Evolutionary conservation across 2,329 filamentous ascomycete genomes (phyloP), one percentile per base, ranked within the genome.

Genomic region (Calonectria pteridis): DNA sequence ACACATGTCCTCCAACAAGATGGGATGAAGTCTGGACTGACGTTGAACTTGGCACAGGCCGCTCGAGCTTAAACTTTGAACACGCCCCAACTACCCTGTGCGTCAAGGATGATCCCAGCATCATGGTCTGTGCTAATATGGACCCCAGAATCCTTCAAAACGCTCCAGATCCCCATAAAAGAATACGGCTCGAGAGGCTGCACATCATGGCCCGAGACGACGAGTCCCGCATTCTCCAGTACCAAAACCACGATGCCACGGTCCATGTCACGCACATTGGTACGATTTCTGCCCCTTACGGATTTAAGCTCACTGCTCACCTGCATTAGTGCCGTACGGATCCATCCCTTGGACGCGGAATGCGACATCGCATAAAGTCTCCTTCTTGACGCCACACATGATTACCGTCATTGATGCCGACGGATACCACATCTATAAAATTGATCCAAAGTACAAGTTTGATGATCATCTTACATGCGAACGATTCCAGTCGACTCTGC

Each of bases 181-280:
- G 23, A 31, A 53, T 67, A 6, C 33, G 29, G 1, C 70, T 75
- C 2, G 62, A 73, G 31, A 64, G 66, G 11, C 50, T 75, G 50
- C 73, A 74, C 6, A 65, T 69, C 29, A 74, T 75, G 71, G 72
- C 72, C 23, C 63, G 71, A 43, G 72, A 72, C 31, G 68, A 74
- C 2, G 58, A 67, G 16, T 75, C 73, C 1, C 73, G 73, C 16
- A 75, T 75, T 3, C 35, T 75, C 0, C 67, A 72, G 37, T 73
- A 75, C 50, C 67, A 75, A 53, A 71, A 64, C 31, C 49, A 51
- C 18, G 67, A 72, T 28, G 65, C 67, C 5, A 63, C 62, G 10
- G 72, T 74, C 31, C 65, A 72, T 20, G 73, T 67, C 33, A 67
- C 64, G 6, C 64, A 67, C 33, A 55, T 67, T 11, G 46, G 64